These are phyloP conservation scores for Microbotryum saponariae DNA, from an alignment of 1,284 basidiomycete species.

Conservation along the genomic window DNA sequence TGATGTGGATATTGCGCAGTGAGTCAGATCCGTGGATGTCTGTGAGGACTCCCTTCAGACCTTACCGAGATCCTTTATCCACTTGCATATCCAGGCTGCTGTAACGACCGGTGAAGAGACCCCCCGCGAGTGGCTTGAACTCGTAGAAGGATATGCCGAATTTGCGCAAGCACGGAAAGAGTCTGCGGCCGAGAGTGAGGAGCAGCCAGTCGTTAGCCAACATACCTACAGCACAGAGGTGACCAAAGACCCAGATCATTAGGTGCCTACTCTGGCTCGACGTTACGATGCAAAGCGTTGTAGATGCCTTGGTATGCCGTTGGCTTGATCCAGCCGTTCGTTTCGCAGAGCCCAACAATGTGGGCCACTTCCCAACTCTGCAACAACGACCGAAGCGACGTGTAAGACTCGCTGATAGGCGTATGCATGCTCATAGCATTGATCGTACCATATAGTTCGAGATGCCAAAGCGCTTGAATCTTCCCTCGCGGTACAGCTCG, in stretches of 20 bases:
- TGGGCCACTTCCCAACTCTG: conserved; percentile 55
- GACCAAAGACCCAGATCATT: conserved; percentile 49
- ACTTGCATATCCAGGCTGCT: conserved; percentile 35
- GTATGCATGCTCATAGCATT: not conserved
- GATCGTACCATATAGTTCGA: conserved; percentile 45
- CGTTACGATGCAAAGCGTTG: conserved; percentile 44
- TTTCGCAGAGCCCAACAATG: conserved; percentile 53
- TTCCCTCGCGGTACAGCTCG: conserved; percentile 50
- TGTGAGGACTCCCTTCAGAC: too few species aligned
- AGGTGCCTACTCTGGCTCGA: conserved; percentile 48
- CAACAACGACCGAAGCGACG: conserved; percentile 3
- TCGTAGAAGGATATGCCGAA: conserved; percentile 56
- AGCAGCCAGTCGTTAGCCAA: too few species aligned
- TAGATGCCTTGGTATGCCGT: conserved; percentile 49
- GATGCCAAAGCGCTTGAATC: conserved; percentile 49
- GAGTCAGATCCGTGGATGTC: too few species aligned
- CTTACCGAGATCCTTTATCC: conserved; percentile 44
- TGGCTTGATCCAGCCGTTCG: conserved; percentile 55
- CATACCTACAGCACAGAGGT: not conserved
- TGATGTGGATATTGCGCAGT: too few species aligned
- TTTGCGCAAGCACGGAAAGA: conserved; percentile 57
- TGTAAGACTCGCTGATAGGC: not conserved
- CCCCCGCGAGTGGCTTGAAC: conserved; percentile 36
- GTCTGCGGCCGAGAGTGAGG: conserved; percentile 12
- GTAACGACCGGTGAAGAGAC: conserved; percentile 13